phyloP scores from a whole-genome alignment of 176 grass and related monocot genomes.

The Lolium perenne region DNA sequence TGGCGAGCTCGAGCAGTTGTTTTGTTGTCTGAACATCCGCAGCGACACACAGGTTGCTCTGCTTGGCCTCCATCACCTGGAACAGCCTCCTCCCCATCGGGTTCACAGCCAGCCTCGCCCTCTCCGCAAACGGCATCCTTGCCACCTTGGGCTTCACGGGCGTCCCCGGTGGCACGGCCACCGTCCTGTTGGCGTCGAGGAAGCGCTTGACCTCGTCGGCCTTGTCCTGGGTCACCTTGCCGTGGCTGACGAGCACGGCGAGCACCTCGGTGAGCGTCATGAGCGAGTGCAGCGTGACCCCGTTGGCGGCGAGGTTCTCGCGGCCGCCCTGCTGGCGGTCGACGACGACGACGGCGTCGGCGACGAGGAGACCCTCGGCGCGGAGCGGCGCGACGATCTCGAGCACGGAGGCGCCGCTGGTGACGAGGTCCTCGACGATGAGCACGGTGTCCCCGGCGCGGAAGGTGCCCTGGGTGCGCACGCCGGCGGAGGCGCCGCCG shows the following conservation, averaged over 20 bases:
- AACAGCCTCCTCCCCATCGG: slow-evolving; percentile 72
- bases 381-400: slow-evolving; percentile 64
- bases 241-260: slow-evolving; percentile 49
- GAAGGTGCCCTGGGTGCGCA: slow-evolving; percentile 58
- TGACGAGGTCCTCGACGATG: slow-evolving; percentile 82
- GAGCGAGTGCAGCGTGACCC: slow-evolving; percentile 57
- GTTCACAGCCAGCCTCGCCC: slow-evolving; percentile 56
- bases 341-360: slow-evolving; percentile 49
- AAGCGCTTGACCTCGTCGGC: slow-evolving; percentile 66
- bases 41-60: slow-evolving; percentile 70
- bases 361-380: slow-evolving; percentile 49
- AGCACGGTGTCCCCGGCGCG: slow-evolving; percentile 51
- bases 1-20: slow-evolving; percentile 56
- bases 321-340: slow-evolving; percentile 72
- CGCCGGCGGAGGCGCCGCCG: background rate
- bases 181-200: slow-evolving; percentile 64
- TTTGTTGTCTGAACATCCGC: slow-evolving; percentile 70
- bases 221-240: slow-evolving; percentile 58
- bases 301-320: slow-evolving; percentile 60
- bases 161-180: slow-evolving; percentile 43
- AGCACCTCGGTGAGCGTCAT: slow-evolving; percentile 63
- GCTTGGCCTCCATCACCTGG: slow-evolving; percentile 74
- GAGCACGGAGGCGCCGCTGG: slow-evolving; percentile 74
- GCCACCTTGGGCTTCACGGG: background rate
- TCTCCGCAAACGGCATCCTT: slow-evolving; percentile 53